These are phyloP conservation scores for Paramecium primaurelia DNA, from an alignment of 73 alveolate genomes.

Conservation along the genomic window DNA sequence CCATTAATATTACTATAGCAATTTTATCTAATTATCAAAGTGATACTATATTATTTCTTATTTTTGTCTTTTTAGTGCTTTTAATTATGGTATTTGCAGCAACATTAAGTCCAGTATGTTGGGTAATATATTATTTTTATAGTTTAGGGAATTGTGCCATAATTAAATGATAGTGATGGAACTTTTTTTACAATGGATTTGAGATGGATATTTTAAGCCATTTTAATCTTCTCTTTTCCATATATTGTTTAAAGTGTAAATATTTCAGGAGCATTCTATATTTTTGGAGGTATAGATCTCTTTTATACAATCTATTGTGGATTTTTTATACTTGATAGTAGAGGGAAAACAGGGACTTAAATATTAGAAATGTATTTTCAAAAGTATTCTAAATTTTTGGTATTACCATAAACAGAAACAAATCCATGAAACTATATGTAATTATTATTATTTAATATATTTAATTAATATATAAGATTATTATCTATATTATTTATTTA, in stretches of 20 bases:
- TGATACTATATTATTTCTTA: background rate
- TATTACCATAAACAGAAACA: background rate
- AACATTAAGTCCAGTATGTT: background rate
- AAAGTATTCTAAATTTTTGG: background rate
- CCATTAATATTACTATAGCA: background rate
- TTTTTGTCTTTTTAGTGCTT: background rate
- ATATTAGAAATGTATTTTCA: background rate
- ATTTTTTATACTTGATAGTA: background rate
- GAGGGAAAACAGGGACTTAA: slow-evolving; percentile 12
- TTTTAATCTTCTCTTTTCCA: background rate
- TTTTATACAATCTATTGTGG: background rate
- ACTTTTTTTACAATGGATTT: slow-evolving; percentile 11
- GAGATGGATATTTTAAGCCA: slow-evolving; percentile 26
- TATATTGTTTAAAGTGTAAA: background rate
- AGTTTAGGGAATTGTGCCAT: slow-evolving; percentile 5
- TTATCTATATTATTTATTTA: too few relatives aligned
- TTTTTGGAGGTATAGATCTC: background rate
- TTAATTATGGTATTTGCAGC: slow-evolving; percentile 19
- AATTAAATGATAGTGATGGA: slow-evolving; percentile 33
- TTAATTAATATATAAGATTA: too few relatives aligned
- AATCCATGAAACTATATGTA: background rate
- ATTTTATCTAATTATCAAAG: background rate
- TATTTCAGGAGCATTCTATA: background rate
- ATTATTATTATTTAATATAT: too few relatives aligned
- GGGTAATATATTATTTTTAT: background rate